Conservation (phyloP, 75 land plant genomes). For the Pseudotsuga menziesii region DNA sequence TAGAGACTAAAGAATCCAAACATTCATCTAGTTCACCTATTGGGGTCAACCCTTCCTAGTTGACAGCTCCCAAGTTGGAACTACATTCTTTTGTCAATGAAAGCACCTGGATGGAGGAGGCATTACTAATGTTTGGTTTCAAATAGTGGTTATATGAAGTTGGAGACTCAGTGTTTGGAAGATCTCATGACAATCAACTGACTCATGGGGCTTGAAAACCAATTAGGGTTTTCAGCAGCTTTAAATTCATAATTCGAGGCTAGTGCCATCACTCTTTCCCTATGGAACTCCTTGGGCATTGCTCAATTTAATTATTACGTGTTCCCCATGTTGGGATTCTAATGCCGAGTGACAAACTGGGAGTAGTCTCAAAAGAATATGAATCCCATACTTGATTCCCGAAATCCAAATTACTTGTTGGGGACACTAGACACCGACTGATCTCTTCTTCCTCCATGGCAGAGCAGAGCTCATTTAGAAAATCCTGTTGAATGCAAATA, state of each 20-base stretch:
- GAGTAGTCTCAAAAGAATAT: not conserved
- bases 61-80: no score
- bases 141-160: not conserved
- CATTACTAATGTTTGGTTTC: no score
- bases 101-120: no score
- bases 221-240: not conserved
- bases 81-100: no score
- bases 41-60: no score
- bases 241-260: not conserved
- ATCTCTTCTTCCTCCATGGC: not conserved
- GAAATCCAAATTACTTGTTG: not conserved
- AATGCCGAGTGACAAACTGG: not conserved
- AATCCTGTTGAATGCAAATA: no score
- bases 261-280: not conserved
- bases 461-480: not conserved
- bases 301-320: not conserved
- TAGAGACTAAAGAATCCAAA: no score
- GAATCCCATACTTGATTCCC: not conserved
- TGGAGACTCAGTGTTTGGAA: not conserved
- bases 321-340: not conserved
- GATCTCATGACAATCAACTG: constrained; percentile 1
- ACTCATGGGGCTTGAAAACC: not conserved
- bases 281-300: not conserved
- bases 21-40: no score
- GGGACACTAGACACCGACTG: not conserved